Evolutionary conservation across 106 monocot genomes (phyloP).

Genomic region (Xerophyta viscosa): DNA sequence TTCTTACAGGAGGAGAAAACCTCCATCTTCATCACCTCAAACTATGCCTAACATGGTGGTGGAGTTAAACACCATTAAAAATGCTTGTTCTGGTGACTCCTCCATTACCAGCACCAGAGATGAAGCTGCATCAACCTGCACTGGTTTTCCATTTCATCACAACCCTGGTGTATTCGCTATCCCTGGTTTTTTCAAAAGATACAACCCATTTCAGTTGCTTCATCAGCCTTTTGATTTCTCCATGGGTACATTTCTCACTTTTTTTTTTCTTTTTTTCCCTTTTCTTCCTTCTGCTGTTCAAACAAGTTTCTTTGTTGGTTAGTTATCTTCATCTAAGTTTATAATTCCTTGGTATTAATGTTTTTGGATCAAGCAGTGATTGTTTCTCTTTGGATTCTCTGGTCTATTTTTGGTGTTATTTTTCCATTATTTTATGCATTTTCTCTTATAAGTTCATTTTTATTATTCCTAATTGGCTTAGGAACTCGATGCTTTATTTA

Average conservation of each 20-base stretch:
- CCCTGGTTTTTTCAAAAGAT: slow-evolving; percentile 6
- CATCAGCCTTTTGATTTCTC: neutral
- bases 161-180: neutral
- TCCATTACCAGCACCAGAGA: slow-evolving; percentile 28
- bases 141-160: neutral
- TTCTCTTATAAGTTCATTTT: too few species aligned
- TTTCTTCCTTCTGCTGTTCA: neutral
- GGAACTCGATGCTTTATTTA: neutral
- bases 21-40: neutral
- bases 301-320: neutral
- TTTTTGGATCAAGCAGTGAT: too few species aligned
- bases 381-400: too few species aligned
- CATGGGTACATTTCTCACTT: slow-evolving; percentile 3
- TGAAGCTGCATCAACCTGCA: slow-evolving; percentile 17
- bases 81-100: slow-evolving; percentile 40
- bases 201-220: neutral
- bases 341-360: too few species aligned
- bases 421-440: too few species aligned
- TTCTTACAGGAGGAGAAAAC: slow-evolving; percentile 37
- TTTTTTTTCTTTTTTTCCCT: neutral
- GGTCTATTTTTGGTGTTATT: too few species aligned
- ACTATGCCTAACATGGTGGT: neutral
- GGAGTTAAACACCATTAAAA: slow-evolving; percentile 1
- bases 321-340: neutral
- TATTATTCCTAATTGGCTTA: too few species aligned